Evolutionary conservation across 208 protist genomes (phyloP).

Genomic region (Kentomonas sorsogonicus): DNA sequence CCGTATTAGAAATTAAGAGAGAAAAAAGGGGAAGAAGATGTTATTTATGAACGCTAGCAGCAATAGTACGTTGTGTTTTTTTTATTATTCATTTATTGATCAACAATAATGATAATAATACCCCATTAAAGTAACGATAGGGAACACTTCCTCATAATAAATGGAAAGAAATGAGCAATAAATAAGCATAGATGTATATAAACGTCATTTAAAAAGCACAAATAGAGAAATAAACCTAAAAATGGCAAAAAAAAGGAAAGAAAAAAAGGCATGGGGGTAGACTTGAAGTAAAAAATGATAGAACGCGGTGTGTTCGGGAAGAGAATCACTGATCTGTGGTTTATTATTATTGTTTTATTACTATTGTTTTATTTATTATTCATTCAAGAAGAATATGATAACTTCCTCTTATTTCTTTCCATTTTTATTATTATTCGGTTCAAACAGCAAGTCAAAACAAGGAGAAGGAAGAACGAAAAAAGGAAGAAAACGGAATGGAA

Average conservation of each 20-base stretch:
- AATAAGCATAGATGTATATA: too few relatives aligned
- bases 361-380: constrained; percentile 1
- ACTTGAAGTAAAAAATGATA: constrained; percentile 1
- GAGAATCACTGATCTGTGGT: too few relatives aligned
- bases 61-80: too few relatives aligned
- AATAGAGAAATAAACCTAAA: too few relatives aligned
- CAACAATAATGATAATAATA: constrained; percentile 13
- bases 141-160: neutral
- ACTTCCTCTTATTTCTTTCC: too few relatives aligned
- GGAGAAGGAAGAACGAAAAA: constrained; percentile 1
- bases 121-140: neutral
- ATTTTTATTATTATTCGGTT: too few relatives aligned
- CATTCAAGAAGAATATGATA: too few relatives aligned
- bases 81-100: neutral
- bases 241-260: neutral
- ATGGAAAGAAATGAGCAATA: too few relatives aligned
- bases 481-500: neutral
- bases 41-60: too few relatives aligned
- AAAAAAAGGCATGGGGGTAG: neutral
- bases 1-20: constrained; percentile 6
- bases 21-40: constrained; percentile 12
- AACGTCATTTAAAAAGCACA: too few relatives aligned
- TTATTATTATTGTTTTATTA: too few relatives aligned
- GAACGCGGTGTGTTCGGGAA: too few relatives aligned
- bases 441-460: constrained; percentile 3